Conservation (phyloP, 2,329 filamentous ascomycete species). For the Ophiostoma montium region DNA sequence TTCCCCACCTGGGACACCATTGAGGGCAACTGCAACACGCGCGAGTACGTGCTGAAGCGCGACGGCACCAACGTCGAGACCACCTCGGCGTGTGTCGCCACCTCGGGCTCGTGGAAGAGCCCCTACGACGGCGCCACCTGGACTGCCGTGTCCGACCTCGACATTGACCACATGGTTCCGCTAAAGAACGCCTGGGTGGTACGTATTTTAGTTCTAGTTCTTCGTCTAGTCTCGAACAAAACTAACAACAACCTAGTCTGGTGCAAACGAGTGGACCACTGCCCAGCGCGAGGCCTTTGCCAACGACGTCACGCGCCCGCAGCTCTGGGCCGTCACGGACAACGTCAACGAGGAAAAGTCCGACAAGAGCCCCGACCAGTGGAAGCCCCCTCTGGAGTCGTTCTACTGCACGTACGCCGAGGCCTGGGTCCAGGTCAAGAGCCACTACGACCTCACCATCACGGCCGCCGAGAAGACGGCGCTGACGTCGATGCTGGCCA, state of each 20-base stretch:
- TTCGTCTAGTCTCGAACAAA: not conserved
- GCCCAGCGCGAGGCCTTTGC: constrained; percentile 53
- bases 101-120: constrained; percentile 53
- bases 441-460: constrained; percentile 51
- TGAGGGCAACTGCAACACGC: constrained; percentile 54
- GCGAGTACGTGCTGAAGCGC: constrained; percentile 57
- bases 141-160: constrained; percentile 53
- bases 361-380: constrained; percentile 58
- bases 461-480: constrained; percentile 60
- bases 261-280: constrained; percentile 59
- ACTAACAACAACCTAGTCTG: constrained; percentile 42
- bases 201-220: constrained; percentile 15
- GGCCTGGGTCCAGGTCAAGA: constrained; percentile 69
- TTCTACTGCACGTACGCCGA: constrained; percentile 70
- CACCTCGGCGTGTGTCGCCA: constrained; percentile 45
- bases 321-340: constrained; percentile 68
- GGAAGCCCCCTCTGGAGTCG: constrained; percentile 55
- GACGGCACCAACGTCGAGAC: constrained; percentile 53
- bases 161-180: constrained; percentile 76
- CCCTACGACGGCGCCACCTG: constrained; percentile 63
- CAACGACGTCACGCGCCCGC: constrained; percentile 62
- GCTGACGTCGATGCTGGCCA: constrained; percentile 48
- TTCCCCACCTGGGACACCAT: constrained; percentile 62
- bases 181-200: constrained; percentile 69
- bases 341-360: constrained; percentile 61